These are phyloP conservation scores for Hyaloscypha hepaticicola DNA, from an alignment of 495 filamentous ascomycete species.

Conservation along the genomic window DNA sequence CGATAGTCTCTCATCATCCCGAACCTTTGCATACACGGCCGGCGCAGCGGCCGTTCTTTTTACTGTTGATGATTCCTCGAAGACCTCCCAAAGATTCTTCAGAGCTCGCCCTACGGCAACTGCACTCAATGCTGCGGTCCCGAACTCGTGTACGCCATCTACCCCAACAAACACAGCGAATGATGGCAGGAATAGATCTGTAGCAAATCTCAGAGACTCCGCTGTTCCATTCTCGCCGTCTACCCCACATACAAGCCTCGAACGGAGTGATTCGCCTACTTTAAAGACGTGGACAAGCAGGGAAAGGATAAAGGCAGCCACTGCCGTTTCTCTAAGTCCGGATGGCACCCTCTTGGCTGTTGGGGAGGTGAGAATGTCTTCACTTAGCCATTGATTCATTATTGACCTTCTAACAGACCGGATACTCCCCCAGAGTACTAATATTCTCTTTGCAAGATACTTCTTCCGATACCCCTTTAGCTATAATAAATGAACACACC, in stretches of 20 bases:
- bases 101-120: constrained; percentile 78
- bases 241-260: constrained; percentile 35
- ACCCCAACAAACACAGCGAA: constrained; percentile 60
- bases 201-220: constrained; percentile 55
- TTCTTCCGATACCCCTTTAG: constrained; percentile 77
- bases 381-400: constrained; percentile 7
- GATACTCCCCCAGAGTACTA: constrained; percentile 87
- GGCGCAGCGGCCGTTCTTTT: constrained; percentile 93
- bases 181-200: constrained; percentile 59
- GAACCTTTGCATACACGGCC: constrained; percentile 82
- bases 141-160: constrained; percentile 50
- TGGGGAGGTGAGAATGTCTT: constrained; percentile 63
- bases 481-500: constrained; percentile 82
- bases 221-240: constrained; percentile 43
- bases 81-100: constrained; percentile 83
- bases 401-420: constrained; percentile 54
- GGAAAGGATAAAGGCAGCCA: constrained; percentile 92
- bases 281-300: constrained; percentile 76
- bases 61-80: constrained; percentile 67
- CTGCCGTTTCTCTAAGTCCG: constrained; percentile 87
- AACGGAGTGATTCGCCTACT: constrained; percentile 57
- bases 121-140: constrained; percentile 47
- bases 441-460: constrained; percentile 81
- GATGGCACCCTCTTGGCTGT: constrained; percentile 89
- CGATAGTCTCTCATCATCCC: constrained; percentile 68